Percentiles rank a stretch among this genome's conserved stretches.
Evolutionary conservation across 805 yeast species (phyloP).

Genomic region (Candida ponderosae): DNA sequence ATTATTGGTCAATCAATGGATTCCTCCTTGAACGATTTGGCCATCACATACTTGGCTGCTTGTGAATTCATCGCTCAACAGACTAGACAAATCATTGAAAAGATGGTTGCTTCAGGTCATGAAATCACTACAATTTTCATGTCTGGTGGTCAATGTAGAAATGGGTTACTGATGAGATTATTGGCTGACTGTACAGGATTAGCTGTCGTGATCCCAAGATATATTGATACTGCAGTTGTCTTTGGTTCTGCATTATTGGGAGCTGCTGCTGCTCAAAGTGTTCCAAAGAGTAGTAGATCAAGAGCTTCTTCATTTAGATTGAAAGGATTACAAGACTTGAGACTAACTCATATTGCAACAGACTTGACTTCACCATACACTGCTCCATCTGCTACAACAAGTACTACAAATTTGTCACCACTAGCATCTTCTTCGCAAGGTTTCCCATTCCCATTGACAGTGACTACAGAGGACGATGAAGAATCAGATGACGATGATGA

Average conservation of each 20-base stretch:
- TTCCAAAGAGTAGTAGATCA: constrained; percentile 22
- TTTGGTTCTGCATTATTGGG: constrained; percentile 94
- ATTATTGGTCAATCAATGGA: constrained; percentile 94
- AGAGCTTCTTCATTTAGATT: constrained; percentile 16
- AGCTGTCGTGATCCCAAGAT: constrained; percentile 88
- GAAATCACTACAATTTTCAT: constrained; percentile 66
- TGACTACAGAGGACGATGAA: constrained; percentile 24
- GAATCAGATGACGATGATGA: constrained; percentile 29
- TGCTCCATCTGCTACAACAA: constrained; percentile 73
- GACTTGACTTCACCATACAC: constrained; percentile 62
- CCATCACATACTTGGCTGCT: constrained; percentile 82
- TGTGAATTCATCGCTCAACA: constrained; percentile 98
- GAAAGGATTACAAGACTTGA: constrained; percentile 16
- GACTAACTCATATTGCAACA: constrained; percentile 7
- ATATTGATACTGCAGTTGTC: constrained; percentile 95
- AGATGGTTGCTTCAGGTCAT: constrained; percentile 79
- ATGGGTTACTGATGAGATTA: constrained; percentile 79
- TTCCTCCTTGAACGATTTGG: constrained; percentile 72
- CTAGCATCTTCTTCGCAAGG: constrained; percentile 21
- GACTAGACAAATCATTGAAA: constrained; percentile 88
- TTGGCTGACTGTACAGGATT: constrained; percentile 89
- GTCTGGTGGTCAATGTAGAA: constrained; percentile 97
- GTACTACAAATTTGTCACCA: constrained; percentile 41
- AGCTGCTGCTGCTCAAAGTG: constrained; percentile 81
- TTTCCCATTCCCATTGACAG: constrained; percentile 43